Evolutionary conservation across 2,329 filamentous ascomycete species (phyloP).

Genomic region (Pseudonectria foliicola): DNA sequence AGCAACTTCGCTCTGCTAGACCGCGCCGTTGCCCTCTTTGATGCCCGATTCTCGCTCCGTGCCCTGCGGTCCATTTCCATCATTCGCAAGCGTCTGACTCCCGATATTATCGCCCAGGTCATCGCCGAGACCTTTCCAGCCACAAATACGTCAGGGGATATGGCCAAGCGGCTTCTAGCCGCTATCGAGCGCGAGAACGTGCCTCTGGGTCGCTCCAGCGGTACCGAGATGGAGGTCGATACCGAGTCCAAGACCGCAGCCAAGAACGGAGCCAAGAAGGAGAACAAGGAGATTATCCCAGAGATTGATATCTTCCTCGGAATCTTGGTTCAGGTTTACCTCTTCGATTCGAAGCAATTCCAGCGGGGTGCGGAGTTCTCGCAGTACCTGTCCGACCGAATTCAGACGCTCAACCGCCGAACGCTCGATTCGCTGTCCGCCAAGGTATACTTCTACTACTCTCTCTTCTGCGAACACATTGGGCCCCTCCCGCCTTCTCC

Average conservation of each 20-base stretch:
- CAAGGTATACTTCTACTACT: constrained; percentile 97
- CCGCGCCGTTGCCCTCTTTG: constrained; percentile 85
- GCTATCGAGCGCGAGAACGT: constrained; percentile 62
- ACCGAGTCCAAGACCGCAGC: constrained; percentile 44
- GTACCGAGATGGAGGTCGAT: constrained; percentile 68
- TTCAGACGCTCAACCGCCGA: constrained; percentile 84
- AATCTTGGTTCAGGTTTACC: constrained; percentile 77
- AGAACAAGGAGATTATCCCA: constrained; percentile 69
- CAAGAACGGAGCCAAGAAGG: constrained; percentile 56
- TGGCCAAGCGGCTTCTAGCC: constrained; percentile 62
- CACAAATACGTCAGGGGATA: constrained; percentile 51
- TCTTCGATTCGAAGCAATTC: constrained; percentile 78
- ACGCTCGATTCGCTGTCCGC: constrained; percentile 90
- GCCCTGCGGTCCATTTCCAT: constrained; percentile 93
- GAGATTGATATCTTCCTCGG: constrained; percentile 86
- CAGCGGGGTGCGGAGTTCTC: constrained; percentile 81
- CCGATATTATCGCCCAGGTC: constrained; percentile 72
- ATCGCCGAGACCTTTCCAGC: constrained; percentile 74
- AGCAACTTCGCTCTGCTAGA: constrained; percentile 88
- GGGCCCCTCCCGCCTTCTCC: constrained; percentile 82
- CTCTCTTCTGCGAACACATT: constrained; percentile 88
- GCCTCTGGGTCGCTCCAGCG: constrained; percentile 50
- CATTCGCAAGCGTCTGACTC: constrained; percentile 81
- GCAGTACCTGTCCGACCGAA: constrained; percentile 69
- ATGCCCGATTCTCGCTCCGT: constrained; percentile 88